Percentiles rank a stretch among this genome's conserved stretches.
Evolutionary conservation across 208 protist genomes (phyloP).

Genomic region (Wallacemonas sp.): DNA sequence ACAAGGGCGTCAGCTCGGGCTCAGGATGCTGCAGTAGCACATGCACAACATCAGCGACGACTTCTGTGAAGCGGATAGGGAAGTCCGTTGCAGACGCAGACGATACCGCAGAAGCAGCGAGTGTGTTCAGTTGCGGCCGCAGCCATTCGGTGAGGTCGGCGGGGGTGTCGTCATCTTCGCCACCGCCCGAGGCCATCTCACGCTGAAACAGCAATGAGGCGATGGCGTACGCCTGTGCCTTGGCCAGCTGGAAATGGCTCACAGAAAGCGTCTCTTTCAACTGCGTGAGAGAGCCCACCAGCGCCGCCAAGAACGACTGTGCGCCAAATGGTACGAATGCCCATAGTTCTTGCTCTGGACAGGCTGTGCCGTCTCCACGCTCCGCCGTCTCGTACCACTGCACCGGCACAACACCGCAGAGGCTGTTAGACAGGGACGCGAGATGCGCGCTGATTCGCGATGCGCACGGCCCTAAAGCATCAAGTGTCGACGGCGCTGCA

Average conservation of each 20-base stretch:
- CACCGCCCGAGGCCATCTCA: background rate
- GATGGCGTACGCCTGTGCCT: constrained; percentile 7
- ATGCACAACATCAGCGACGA: background rate
- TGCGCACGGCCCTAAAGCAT: no score
- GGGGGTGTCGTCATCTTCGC: background rate
- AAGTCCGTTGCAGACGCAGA: background rate
- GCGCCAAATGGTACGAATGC: background rate
- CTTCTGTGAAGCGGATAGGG: background rate
- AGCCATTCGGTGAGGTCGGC: background rate
- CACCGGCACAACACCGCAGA: constrained; percentile 1
- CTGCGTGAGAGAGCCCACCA: background rate
- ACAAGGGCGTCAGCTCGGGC: background rate
- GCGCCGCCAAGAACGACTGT: background rate
- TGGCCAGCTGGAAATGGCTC: background rate
- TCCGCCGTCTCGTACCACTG: constrained; percentile 4
- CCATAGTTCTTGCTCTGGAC: constrained; percentile 9
- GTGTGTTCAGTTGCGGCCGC: background rate
- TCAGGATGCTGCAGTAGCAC: background rate
- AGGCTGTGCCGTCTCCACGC: background rate
- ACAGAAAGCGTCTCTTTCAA: constrained; percentile 2
- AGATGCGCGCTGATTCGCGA: no score
- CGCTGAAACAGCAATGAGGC: background rate
- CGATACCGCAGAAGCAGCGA: no score
- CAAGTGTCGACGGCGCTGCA: background rate
- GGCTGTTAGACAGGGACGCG: no score